Evolutionary conservation across 306 rosid species (phyloP), one percentile per base, ranked within the genome.

Genomic region (Vicia sativa): DNA sequence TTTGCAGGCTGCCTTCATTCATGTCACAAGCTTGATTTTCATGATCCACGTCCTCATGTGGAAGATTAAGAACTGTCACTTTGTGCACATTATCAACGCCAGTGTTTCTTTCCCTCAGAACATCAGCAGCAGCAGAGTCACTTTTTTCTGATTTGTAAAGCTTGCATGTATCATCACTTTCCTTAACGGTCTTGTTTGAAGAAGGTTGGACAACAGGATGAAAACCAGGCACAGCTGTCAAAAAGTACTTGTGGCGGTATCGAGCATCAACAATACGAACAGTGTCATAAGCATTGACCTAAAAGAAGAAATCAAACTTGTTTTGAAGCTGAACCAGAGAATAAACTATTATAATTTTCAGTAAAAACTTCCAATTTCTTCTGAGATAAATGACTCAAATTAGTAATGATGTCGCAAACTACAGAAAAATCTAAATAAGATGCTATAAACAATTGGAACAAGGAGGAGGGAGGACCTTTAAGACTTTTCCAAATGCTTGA

Each of bases 261-360:
- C 85, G 73, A 62, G 80, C 83, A 87, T 93, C 96, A 35, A 93
- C 87, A 49, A 86, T 72, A 31, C 87, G 89, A 15, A 85, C 80
- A 68, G 86, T 76, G 77, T 84, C 86, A 80, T 83, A 93, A 67
- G 90, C 95, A 85, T 90, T 88, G 72, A 90, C 99, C 97, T 93
- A 87, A 28, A 31, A 77, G 37, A 44, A 65, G 35, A 44, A 42
- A 73, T 26, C 48, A 38, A 62, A 69, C 39, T 6, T 23, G 60
- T 15, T 50, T 57, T 6, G 7, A 77, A 77, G 70, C 67, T 62
- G 31, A 41, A 29, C 67, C 63, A 57, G 25, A 71, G 59, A 48
- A 37, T 39, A 71, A 46, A 41, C 42, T 37, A 72, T 15, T 61
- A 59, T 12, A 35, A 72, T 23, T 52, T 59, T 59, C 31, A 28